These are phyloP conservation scores for Exutisphaerella laricina DNA, from an alignment of 2,329 filamentous ascomycete species.

Conservation along the genomic window DNA sequence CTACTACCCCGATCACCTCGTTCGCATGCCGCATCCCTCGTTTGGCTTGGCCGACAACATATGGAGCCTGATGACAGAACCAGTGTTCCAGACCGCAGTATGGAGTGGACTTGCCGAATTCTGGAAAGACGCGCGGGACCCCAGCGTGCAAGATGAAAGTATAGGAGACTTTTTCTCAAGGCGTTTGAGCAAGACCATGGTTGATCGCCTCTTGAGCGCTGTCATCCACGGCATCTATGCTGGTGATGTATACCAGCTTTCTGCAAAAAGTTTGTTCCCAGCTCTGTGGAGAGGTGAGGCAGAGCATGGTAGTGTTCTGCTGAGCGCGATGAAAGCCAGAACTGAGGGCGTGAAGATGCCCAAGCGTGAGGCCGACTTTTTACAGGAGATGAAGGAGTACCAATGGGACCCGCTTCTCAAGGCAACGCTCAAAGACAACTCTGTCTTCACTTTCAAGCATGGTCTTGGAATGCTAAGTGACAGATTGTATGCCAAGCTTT, in stretches of 20 bases:
- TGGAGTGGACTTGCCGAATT: constrained; percentile 35
- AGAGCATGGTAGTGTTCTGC: constrained; percentile 37
- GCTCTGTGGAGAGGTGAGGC: constrained; percentile 46
- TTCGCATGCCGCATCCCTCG: constrained; percentile 51
- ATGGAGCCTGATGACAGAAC: constrained; percentile 41
- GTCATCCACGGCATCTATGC: constrained; percentile 85
- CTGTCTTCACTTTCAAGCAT: constrained; percentile 42
- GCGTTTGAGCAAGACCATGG: constrained; percentile 50
- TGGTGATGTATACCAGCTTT: constrained; percentile 77
- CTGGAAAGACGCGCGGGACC: constrained; percentile 25
- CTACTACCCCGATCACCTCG: constrained; percentile 81
- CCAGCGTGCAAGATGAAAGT: constrained; percentile 58
- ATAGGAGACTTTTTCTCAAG: constrained; percentile 61
- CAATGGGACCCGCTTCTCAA: constrained; percentile 33
- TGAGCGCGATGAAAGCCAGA: constrained; percentile 27
- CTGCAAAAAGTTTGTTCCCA: constrained; percentile 60
- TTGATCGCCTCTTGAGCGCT: constrained; percentile 70
- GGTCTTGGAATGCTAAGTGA: constrained; percentile 39
- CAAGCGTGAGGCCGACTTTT: constrained; percentile 30
- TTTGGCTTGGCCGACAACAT: constrained; percentile 31
- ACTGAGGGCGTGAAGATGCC: constrained; percentile 34
- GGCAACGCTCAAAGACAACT: constrained; percentile 30
- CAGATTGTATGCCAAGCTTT: constrained; percentile 34
- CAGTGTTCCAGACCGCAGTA: constrained; percentile 49
- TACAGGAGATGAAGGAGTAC: constrained; percentile 31